Conservation (phyloP, 768 basidiomycete species). For the Tulasnella calospora region DNA sequence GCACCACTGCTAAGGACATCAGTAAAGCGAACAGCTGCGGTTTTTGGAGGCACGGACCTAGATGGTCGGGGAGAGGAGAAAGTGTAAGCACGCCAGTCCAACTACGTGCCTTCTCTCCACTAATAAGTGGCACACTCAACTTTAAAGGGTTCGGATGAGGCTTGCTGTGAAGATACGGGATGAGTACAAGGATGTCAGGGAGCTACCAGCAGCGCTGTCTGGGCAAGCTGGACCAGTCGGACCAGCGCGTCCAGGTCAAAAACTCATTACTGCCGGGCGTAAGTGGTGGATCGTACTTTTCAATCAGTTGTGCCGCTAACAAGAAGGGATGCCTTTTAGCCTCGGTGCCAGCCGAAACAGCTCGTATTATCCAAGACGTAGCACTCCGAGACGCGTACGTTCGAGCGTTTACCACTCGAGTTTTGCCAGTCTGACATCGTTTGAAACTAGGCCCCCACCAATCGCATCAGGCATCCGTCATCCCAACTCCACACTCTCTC, state of each 20-base stretch:
- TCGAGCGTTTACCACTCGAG: constrained; percentile 31
- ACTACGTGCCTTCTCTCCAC: not conserved
- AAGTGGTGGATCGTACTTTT: constrained; percentile 32
- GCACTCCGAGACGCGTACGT: constrained; percentile 45
- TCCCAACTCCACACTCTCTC: constrained; percentile 78
- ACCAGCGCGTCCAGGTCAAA: constrained; percentile 68
- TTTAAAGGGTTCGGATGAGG: constrained; percentile 58
- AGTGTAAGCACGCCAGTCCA: constrained; percentile 45
- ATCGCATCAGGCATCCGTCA: constrained; percentile 20
- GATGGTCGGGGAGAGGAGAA: constrained; percentile 57
- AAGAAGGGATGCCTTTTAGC: not conserved
- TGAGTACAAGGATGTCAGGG: constrained; percentile 83
- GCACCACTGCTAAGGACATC: constrained; percentile 58
- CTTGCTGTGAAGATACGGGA: constrained; percentile 81
- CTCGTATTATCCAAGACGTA: constrained; percentile 62
- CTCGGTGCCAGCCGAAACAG: constrained; percentile 47
- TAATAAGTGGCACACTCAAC: not conserved
- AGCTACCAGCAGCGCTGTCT: constrained; percentile 72
- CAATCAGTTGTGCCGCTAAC: not conserved
- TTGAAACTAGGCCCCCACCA: constrained; percentile 34
- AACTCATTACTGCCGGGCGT: constrained; percentile 71
- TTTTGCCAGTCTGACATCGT: not conserved
- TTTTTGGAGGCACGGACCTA: constrained; percentile 23
- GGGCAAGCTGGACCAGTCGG: constrained; percentile 73
- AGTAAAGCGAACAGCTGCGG: constrained; percentile 56